Evolutionary conservation across 139 green algal genomes (phyloP).

Genomic region (Asterochloris erici): DNA sequence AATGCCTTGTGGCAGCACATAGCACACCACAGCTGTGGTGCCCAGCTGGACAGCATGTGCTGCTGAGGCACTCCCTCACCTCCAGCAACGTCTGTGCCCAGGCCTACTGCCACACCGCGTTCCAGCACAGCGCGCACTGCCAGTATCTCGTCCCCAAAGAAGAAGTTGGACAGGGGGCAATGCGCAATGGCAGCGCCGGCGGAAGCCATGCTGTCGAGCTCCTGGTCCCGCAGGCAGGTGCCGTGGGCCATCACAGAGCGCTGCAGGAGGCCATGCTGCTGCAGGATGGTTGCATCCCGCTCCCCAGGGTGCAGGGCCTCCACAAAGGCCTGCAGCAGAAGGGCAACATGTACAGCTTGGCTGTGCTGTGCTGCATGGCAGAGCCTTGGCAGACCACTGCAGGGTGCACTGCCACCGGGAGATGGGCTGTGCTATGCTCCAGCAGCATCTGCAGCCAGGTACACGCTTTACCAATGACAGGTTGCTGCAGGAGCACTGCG

Average conservation of each 20-base stretch:
- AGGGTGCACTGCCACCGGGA: too few relatives aligned
- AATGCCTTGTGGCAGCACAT: too few relatives aligned
- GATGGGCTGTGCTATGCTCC: too few relatives aligned
- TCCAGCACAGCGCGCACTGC: neutral
- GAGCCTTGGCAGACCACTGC: too few relatives aligned
- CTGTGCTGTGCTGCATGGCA: neutral
- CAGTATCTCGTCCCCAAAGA: slow-evolving; percentile 47
- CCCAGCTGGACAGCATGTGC: too few relatives aligned
- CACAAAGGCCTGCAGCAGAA: neutral
- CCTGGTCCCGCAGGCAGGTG: slow-evolving; percentile 47
- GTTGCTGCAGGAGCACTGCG: too few relatives aligned
- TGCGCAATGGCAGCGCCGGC: slow-evolving; percentile 46
- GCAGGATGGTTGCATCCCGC: slow-evolving; percentile 47
- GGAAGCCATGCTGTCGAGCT: slow-evolving; percentile 43
- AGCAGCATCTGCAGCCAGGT: too few relatives aligned
- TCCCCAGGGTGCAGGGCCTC: slow-evolving; percentile 46
- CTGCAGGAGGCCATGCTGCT: slow-evolving; percentile 51
- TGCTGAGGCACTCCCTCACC: slow-evolving; percentile 33
- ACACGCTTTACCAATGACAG: too few relatives aligned
- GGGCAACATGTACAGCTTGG: neutral
- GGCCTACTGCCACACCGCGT: slow-evolving; percentile 25
- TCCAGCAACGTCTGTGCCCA: slow-evolving; percentile 64
- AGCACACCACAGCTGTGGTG: too few relatives aligned
- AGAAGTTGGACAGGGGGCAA: slow-evolving; percentile 72
- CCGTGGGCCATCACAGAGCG: slow-evolving; percentile 54